Evolutionary conservation across 1,284 basidiomycete species (phyloP).

Genomic region (Golubevia sp.): DNA sequence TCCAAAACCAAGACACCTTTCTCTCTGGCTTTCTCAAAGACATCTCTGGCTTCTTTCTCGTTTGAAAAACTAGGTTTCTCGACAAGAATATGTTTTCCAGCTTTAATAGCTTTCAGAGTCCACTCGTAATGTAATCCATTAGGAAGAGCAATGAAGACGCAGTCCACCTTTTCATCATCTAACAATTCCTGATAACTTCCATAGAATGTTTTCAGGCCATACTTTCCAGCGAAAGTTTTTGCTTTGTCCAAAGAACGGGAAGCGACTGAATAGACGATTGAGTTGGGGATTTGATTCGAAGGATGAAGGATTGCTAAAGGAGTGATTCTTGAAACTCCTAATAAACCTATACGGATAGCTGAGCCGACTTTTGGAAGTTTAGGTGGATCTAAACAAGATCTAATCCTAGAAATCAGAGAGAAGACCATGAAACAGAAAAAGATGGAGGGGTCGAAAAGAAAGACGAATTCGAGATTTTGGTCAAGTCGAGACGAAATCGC

Average conservation of each 20-base stretch:
- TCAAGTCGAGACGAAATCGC: too few species aligned
- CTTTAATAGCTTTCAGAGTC: slow-evolving; percentile 26
- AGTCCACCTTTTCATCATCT: slow-evolving; percentile 22
- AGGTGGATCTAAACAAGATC: too few species aligned
- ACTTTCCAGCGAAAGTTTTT: slow-evolving; percentile 19
- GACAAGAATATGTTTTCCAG: slow-evolving; percentile 28
- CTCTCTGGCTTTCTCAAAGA: slow-evolving; percentile 18
- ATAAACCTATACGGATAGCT: slow-evolving; percentile 22
- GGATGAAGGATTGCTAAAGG: slow-evolving; percentile 17
- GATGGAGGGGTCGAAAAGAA: too few species aligned
- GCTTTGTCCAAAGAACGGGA: slow-evolving; percentile 19
- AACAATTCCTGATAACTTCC: slow-evolving; percentile 19
- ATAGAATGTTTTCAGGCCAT: slow-evolving; percentile 22
- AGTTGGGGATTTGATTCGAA: slow-evolving; percentile 14
- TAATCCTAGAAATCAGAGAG: too few species aligned
- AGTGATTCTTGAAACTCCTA: slow-evolving; percentile 25
- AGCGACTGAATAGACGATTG: slow-evolving; percentile 23
- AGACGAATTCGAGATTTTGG: too few species aligned
- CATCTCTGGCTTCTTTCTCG: slow-evolving; percentile 12
- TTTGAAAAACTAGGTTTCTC: slow-evolving; percentile 28
- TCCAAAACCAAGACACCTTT: slow-evolving; percentile 28
- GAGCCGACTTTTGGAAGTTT: neutral
- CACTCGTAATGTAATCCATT: slow-evolving; percentile 27
- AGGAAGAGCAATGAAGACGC: slow-evolving; percentile 30
- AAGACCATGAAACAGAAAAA: too few species aligned